Evolutionary conservation across 768 basidiomycete species (phyloP).

Genomic region (Lentinus brumalis): DNA sequence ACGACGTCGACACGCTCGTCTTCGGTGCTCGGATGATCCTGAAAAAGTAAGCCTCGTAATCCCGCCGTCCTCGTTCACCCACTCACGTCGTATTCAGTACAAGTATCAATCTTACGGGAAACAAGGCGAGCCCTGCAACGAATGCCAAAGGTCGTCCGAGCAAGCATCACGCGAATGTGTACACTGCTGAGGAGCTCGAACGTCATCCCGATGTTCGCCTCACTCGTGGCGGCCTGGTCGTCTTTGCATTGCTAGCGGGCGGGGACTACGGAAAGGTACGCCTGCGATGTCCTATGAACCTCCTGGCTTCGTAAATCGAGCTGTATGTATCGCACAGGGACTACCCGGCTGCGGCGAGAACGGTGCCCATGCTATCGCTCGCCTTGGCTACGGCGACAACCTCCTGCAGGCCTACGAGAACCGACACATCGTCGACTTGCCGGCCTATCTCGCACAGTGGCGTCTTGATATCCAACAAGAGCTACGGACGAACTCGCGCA

Average conservation of each 20-base stretch:
- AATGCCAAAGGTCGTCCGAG: too few species aligned
- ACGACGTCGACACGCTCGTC: conserved; percentile 49
- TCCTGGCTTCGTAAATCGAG: too few species aligned
- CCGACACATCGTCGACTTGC: conserved; percentile 14
- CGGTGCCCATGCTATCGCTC: too few species aligned
- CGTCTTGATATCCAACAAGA: conserved; percentile 27
- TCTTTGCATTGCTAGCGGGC: conserved; percentile 38
- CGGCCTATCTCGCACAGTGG: conserved; percentile 28
- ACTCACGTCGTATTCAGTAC: too few species aligned
- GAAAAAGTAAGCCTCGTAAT: too few species aligned
- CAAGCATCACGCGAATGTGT: too few species aligned
- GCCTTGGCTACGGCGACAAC: conserved; percentile 30
- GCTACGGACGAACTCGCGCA: conserved; percentile 28
- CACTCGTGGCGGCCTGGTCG: conserved; percentile 32
- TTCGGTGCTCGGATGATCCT: conserved; percentile 48
- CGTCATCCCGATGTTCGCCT: conserved; percentile 27
- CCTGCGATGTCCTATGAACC: too few species aligned
- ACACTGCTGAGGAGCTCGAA: conserved; percentile 26
- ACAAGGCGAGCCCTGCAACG: too few species aligned
- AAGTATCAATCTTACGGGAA: too few species aligned
- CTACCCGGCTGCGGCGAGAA: conserved; percentile 24
- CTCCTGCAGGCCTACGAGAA: conserved; percentile 24
- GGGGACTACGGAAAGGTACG: conserved; percentile 39
- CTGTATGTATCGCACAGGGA: conserved; percentile 25
- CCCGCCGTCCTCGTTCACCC: too few species aligned